Evolutionary conservation across 768 basidiomycete genomes (phyloP).

Genomic region (Trametes cingulata): DNA sequence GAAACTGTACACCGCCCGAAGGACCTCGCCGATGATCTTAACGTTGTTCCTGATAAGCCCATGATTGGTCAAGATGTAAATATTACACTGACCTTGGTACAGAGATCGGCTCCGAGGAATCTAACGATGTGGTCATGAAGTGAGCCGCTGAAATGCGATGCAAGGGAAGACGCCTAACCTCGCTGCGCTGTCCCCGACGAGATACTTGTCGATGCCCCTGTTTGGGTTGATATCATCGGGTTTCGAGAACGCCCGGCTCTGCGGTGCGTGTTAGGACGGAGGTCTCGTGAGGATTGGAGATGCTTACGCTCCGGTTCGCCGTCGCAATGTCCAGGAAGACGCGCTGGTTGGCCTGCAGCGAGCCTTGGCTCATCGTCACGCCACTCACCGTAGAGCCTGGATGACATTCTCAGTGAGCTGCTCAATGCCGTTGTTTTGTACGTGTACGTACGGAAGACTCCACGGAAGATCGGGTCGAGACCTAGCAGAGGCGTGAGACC

Average conservation of each 20-base stretch:
- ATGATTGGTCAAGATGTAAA: slow-evolving; percentile 14
- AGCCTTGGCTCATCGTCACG: slow-evolving; percentile 42
- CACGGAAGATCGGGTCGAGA: slow-evolving; percentile 71
- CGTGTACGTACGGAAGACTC: slow-evolving; percentile 56
- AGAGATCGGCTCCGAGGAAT: not conserved
- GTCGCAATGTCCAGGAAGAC: slow-evolving; percentile 63
- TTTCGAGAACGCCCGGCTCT: slow-evolving; percentile 54
- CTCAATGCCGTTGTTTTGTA: not conserved
- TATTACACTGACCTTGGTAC: not conserved
- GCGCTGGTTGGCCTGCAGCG: slow-evolving; percentile 48
- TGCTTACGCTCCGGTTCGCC: slow-evolving; percentile 55
- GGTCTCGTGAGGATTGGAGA: no score
- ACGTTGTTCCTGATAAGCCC: not conserved
- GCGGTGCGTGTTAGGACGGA: not conserved
- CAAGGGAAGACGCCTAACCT: slow-evolving; percentile 28
- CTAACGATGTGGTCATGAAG: not conserved
- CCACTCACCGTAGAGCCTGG: slow-evolving; percentile 51
- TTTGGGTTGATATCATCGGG: slow-evolving; percentile 45
- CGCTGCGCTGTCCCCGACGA: slow-evolving; percentile 51
- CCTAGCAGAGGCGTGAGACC: slow-evolving; percentile 40
- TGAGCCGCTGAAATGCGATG: slow-evolving; percentile 22
- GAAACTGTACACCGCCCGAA: slow-evolving; percentile 64
- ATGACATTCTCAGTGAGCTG: not conserved
- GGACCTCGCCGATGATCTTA: slow-evolving; percentile 57
- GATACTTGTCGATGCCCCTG: slow-evolving; percentile 46